phyloP scores from a whole-genome alignment of 768 basidiomycete genomes.

The Coprinopsis cinerea region DNA sequence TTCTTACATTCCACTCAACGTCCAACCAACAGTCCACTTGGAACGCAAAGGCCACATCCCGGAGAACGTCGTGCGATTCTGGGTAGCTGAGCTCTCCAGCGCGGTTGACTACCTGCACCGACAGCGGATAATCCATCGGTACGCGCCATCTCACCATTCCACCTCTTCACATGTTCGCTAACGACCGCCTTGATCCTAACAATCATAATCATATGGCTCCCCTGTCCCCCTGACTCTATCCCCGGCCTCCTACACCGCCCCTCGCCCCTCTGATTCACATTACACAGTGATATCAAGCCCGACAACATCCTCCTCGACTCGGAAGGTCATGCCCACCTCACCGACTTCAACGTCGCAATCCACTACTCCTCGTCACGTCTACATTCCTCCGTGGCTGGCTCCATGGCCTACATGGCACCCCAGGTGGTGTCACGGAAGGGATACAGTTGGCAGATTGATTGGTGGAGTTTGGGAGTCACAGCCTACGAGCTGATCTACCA shows the following conservation, averaged over 20 bases:
- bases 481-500: constrained; percentile 86
- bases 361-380: constrained; percentile 88
- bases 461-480: constrained; percentile 93
- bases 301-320: constrained; percentile 95
- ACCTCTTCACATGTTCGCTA: constrained; percentile 3
- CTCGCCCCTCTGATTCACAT: constrained; percentile 6
- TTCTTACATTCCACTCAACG: constrained; percentile 7
- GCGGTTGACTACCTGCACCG: constrained; percentile 87
- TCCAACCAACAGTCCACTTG: constrained; percentile 60
- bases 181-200: background rate
- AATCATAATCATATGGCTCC: too few relatives aligned
- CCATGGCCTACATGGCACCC: constrained; percentile 99
- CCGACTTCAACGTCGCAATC: constrained; percentile 98
- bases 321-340: constrained; percentile 92
- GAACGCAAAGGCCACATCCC: constrained; percentile 61
- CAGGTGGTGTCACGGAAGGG: constrained; percentile 91
- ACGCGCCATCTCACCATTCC: constrained; percentile 24
- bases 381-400: constrained; percentile 92
- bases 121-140: constrained; percentile 94
- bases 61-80: constrained; percentile 78
- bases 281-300: constrained; percentile 84
- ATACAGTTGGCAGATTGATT: constrained; percentile 90
- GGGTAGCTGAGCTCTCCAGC: constrained; percentile 81
- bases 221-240: too few relatives aligned
- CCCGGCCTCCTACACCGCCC: background rate